A percentile compares a stretch with the other conserved stretches of the same genome.
phyloP scores from a whole-genome alignment of 1,284 basidiomycete species.

The Malassezia brasiliensis region DNA sequence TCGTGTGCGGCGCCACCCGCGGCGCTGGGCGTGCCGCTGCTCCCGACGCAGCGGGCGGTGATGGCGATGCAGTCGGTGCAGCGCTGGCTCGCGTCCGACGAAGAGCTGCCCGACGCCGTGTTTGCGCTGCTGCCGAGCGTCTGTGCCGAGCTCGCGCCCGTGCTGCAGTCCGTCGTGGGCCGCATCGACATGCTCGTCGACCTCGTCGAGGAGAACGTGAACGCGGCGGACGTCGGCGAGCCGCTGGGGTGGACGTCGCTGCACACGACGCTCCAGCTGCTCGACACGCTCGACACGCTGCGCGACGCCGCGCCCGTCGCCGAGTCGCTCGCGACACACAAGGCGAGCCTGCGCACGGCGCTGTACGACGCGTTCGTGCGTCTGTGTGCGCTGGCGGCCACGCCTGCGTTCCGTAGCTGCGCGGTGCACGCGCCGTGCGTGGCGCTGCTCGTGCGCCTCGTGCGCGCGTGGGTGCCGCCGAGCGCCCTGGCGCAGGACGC shows the following conservation, averaged over 20 bases:
- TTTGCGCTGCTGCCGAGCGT: slow-evolving; percentile 67
- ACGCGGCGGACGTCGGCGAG: slow-evolving; percentile 61
- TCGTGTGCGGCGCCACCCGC: slow-evolving; percentile 65
- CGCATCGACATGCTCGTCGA: slow-evolving; percentile 89
- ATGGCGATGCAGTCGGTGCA: slow-evolving; percentile 80
- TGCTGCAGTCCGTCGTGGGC: slow-evolving; percentile 76
- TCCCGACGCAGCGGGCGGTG: slow-evolving; percentile 70
- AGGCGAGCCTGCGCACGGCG: slow-evolving; percentile 47
- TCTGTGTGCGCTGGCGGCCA: slow-evolving; percentile 52
- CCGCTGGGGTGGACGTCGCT: slow-evolving; percentile 57
- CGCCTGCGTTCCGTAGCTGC: slow-evolving; percentile 1
- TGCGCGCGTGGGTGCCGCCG: slow-evolving; percentile 21
- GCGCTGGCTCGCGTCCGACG: slow-evolving; percentile 67
- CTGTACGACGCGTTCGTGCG: slow-evolving; percentile 53
- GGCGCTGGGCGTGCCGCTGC: slow-evolving; percentile 70
- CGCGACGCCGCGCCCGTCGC: slow-evolving; percentile 57
- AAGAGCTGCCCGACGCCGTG: slow-evolving; percentile 62
- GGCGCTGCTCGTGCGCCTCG: slow-evolving; percentile 28
- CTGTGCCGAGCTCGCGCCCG: slow-evolving; percentile 68
- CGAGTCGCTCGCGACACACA: background rate
- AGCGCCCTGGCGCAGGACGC: slow-evolving; percentile 20
- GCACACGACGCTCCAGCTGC: slow-evolving; percentile 61
- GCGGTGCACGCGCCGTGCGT: background rate
- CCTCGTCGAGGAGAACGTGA: slow-evolving; percentile 73
- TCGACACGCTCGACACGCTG: slow-evolving; percentile 59